phyloP scores from a whole-genome alignment of 306 rosid genomes.

The Argentina anserina region DNA sequence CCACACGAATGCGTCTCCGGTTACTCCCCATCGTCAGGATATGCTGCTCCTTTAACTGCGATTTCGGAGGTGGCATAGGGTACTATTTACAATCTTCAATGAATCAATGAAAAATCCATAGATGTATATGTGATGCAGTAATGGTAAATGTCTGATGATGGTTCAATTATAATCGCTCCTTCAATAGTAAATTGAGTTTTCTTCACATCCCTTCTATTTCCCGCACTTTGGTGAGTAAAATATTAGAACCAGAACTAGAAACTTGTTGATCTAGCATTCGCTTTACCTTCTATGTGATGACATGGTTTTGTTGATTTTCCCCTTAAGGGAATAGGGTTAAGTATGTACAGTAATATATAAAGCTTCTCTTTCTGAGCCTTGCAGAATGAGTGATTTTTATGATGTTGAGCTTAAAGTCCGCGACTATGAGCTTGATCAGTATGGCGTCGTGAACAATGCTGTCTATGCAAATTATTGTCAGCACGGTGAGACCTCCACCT shows the following conservation, averaged over 20 bases:
- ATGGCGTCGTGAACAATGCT: conserved; percentile 91
- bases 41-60: conserved; percentile 27
- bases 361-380: conserved; percentile 19
- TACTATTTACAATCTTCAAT: conserved; percentile 16
- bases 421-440: conserved; percentile 92
- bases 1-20: conserved; percentile 31
- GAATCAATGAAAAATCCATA: neutral
- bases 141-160: neutral
- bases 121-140: neutral
- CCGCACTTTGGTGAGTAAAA: neutral
- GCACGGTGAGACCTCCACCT: conserved; percentile 52
- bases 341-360: neutral
- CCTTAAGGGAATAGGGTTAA: neutral
- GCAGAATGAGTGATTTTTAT: conserved; percentile 63
- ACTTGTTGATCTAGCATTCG: neutral
- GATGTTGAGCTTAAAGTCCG: conserved; percentile 76
- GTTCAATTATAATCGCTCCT: neutral
- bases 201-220: neutral
- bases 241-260: no score
- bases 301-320: conserved; percentile 12
- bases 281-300: neutral
- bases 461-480: conserved; percentile 90
- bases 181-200: no score
- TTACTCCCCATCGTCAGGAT: conserved; percentile 26
- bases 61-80: conserved; percentile 54